These are phyloP conservation scores for Citrullus colocynthis DNA, from an alignment of 306 rosid genomes.

Conservation along the genomic window DNA sequence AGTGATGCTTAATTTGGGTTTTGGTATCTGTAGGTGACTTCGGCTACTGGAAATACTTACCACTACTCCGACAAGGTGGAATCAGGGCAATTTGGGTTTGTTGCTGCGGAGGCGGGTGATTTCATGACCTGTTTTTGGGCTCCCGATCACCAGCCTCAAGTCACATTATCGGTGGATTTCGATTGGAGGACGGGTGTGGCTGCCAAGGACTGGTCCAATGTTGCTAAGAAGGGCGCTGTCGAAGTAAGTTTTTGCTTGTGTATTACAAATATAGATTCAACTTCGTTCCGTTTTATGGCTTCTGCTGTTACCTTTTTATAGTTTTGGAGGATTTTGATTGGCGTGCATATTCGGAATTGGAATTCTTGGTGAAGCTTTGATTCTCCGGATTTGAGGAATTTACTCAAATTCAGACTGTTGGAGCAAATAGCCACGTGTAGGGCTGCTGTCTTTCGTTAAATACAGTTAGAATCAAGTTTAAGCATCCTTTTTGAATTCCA, in stretches of 20 bases:
- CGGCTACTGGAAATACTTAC: constrained; percentile 53
- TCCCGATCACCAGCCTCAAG: constrained; percentile 40
- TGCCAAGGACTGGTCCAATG: constrained; percentile 88
- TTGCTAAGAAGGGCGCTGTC: constrained; percentile 85
- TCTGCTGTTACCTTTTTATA: not conserved
- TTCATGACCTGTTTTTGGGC: constrained; percentile 90
- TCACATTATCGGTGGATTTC: constrained; percentile 53
- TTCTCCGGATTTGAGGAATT: not conserved
- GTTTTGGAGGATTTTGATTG: not conserved
- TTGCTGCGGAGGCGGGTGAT: constrained; percentile 67
- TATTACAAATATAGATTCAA: not conserved
- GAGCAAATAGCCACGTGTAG: not conserved
- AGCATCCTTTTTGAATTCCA: not conserved
- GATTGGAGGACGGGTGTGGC: constrained; percentile 94
- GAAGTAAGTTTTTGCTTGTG: constrained; percentile 43
- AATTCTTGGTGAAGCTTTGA: not conserved
- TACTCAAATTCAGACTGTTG: not conserved
- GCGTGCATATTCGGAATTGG: not conserved
- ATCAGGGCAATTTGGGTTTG: constrained; percentile 58
- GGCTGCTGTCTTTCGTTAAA: not conserved
- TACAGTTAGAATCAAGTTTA: not conserved
- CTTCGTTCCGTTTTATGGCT: not conserved
- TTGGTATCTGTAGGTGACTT: constrained; percentile 54
- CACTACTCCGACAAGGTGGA: constrained; percentile 60
- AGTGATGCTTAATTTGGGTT: not conserved